Conservation (phyloP, 441 rosid genomes). For the Jatropha podagrica region DNA sequence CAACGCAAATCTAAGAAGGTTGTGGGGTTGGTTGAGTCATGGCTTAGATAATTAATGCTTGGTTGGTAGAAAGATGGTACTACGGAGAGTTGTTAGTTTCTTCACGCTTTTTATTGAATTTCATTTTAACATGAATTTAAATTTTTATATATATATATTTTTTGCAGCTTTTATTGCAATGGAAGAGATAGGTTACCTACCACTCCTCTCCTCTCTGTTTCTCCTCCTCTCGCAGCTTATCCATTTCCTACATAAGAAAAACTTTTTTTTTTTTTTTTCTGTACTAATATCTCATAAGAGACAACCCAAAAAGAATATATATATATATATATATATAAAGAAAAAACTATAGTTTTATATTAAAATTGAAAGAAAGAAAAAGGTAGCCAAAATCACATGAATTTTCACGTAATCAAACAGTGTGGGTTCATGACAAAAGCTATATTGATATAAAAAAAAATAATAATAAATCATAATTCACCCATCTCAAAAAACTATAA, state of each 20-base stretch:
- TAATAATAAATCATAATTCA: no score
- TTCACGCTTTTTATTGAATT: conserved; percentile 26
- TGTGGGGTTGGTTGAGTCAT: conserved; percentile 27
- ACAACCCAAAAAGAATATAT: no score
- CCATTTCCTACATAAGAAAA: conserved; percentile 32
- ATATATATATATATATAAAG: no score
- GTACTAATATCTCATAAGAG: no score
- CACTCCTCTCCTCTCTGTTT: conserved; percentile 32
- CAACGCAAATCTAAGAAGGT: neutral
- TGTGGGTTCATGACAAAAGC: no score
- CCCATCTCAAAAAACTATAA: no score
- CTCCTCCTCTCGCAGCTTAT: conserved; percentile 70
- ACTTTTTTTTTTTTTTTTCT: neutral
- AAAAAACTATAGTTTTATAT: no score
- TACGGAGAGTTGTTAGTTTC: conserved; percentile 34
- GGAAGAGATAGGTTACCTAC: conserved; percentile 50
- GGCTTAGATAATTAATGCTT: conserved; percentile 27
- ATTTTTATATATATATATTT: no score
- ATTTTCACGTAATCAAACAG: no score
- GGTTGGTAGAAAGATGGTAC: conserved; percentile 38
- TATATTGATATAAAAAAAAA: no score
- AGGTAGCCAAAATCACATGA: no score
- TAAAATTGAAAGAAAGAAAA: no score
- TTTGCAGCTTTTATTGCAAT: conserved; percentile 19
- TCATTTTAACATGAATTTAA: neutral